These are phyloP conservation scores for Corylus avellana DNA, from an alignment of 306 rosid species.

Conservation along the genomic window DNA sequence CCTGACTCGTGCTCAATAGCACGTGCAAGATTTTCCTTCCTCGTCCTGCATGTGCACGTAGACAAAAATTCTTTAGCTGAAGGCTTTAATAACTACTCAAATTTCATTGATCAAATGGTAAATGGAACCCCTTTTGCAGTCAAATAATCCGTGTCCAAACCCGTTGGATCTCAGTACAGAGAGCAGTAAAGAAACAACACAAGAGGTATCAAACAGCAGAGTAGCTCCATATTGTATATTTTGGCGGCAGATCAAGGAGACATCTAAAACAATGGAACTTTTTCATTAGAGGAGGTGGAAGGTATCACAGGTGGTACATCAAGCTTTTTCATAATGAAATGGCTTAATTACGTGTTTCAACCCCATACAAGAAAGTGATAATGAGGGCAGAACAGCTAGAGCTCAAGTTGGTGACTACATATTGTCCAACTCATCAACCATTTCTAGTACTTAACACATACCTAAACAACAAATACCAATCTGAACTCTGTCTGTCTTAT, in stretches of 20 bases:
- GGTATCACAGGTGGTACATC: background rate
- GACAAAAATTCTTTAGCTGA: slow-evolving; percentile 19
- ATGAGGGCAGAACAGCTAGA: background rate
- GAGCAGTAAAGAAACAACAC: slow-evolving; percentile 13
- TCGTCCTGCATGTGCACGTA: slow-evolving; percentile 44
- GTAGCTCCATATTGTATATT: background rate
- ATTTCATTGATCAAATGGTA: background rate
- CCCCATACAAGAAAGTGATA: background rate
- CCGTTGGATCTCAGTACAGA: background rate
- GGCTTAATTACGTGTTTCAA: background rate
- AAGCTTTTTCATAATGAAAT: background rate
- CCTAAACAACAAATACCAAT: background rate
- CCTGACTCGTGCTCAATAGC: slow-evolving; percentile 71
- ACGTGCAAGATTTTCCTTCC: slow-evolving; percentile 86
- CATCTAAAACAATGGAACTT: background rate
- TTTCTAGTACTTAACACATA: background rate
- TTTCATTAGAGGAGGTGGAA: background rate
- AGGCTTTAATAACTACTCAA: background rate
- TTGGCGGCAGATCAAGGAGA: background rate
- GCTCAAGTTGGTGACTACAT: background rate
- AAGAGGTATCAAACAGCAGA: background rate
- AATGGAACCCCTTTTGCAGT: background rate
- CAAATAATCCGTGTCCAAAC: background rate
- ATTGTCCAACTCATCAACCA: background rate
- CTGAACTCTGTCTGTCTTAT: background rate